phyloP scores from a whole-genome alignment of 768 basidiomycete genomes.

The Suillus luteus region DNA sequence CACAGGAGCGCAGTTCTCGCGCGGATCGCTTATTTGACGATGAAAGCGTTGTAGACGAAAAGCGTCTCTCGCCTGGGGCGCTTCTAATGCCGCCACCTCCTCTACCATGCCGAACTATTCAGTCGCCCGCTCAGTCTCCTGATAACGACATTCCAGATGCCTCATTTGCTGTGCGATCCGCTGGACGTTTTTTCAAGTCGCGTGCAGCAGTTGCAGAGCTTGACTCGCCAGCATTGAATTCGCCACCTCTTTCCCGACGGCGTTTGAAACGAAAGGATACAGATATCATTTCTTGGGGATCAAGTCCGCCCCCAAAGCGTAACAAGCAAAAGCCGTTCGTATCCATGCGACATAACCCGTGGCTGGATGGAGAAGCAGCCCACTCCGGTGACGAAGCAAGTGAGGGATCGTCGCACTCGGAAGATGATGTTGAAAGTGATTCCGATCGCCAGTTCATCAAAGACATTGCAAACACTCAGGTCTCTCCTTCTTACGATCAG shows the following conservation, averaged over 20 bases:
- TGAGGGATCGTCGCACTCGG: constrained; percentile 58
- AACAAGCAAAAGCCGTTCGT: constrained; percentile 24
- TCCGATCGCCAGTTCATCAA: constrained; percentile 69
- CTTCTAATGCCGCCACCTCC: constrained; percentile 38
- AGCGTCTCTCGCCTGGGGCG: constrained; percentile 13
- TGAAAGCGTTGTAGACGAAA: constrained; percentile 29
- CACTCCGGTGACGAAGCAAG: constrained; percentile 84
- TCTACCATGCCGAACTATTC: constrained; percentile 28
- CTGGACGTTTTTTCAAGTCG: constrained; percentile 33
- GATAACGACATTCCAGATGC: constrained; percentile 36
- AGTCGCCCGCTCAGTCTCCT: constrained; percentile 22
- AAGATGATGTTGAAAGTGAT: constrained; percentile 58
- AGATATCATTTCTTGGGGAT: constrained; percentile 21
- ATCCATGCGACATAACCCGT: constrained; percentile 42
- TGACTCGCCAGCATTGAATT: constrained; percentile 35
- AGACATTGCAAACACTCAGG: constrained; percentile 66
- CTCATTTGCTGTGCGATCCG: constrained; percentile 49
- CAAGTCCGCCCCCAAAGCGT: constrained; percentile 25
- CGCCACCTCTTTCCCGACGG: constrained; percentile 34
- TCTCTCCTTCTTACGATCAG: constrained; percentile 74
- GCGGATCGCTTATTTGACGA: constrained; percentile 15
- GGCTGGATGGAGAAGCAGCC: constrained; percentile 69
- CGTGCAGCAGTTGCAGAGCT: constrained; percentile 22
- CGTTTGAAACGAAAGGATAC: constrained; percentile 31
- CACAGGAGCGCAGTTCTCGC: constrained; percentile 13